These are phyloP conservation scores for Saturnispora mendoncae DNA, from an alignment of 805 yeast genomes.

Conservation along the genomic window DNA sequence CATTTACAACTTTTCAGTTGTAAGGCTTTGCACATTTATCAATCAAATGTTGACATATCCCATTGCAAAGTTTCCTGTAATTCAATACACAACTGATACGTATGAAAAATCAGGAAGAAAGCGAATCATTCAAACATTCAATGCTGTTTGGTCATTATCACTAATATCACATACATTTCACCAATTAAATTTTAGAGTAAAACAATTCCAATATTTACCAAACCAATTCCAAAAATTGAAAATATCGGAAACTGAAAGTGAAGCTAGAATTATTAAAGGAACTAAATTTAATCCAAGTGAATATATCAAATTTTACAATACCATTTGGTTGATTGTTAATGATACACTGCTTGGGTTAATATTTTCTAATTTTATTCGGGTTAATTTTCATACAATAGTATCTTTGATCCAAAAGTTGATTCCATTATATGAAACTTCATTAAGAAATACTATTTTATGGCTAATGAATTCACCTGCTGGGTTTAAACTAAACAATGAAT, in stretches of 20 bases:
- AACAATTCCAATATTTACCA: conserved; percentile 73
- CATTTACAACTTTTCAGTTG: conserved; percentile 8
- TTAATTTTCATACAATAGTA: conserved; percentile 15
- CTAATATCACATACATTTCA: conserved; percentile 38
- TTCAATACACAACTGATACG: not conserved
- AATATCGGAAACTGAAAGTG: conserved; percentile 32
- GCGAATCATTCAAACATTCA: not conserved
- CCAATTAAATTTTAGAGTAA: conserved; percentile 70
- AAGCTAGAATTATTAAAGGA: conserved; percentile 31
- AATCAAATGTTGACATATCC: conserved; percentile 15
- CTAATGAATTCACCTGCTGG: conserved; percentile 90
- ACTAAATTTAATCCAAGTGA: conserved; percentile 37
- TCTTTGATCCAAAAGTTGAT: conserved; percentile 16
- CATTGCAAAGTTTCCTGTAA: conserved; percentile 9
- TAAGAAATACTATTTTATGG: conserved; percentile 48
- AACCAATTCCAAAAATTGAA: conserved; percentile 56
- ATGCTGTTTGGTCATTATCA: conserved; percentile 8
- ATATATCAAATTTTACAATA: conserved; percentile 74
- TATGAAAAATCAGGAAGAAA: not conserved
- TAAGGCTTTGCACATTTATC: conserved; percentile 10
- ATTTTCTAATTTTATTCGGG: conserved; percentile 37
- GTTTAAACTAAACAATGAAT: conserved; percentile 77
- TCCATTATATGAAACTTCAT: conserved; percentile 27
- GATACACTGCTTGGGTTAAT: conserved; percentile 71
- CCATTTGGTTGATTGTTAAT: conserved; percentile 78